Evolutionary conservation across 148 eudicot genomes (phyloP), one percentile per base, ranked within the genome.

Genomic region (Persicaria tinctoria): DNA sequence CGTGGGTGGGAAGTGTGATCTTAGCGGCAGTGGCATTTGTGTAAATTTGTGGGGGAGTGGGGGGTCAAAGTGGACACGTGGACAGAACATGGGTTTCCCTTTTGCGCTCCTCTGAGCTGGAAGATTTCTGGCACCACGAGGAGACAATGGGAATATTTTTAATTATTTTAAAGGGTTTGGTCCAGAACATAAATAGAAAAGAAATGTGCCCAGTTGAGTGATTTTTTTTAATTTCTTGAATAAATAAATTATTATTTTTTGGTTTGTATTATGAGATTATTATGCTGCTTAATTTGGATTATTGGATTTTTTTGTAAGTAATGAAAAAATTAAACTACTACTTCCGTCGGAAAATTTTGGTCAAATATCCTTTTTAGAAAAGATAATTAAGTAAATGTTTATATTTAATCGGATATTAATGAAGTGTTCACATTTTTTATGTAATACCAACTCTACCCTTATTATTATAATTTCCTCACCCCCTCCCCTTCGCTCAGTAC

Each of bases 1-100:
- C 71, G 47, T 72, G 53, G 51, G 81, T 70, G 13, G 56, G 83
- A 17, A 68, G 82, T 12, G 54, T 88, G 80, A 74, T 75, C n/a
- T 75, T 70, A 60, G 75, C 74, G 16, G 78, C 64, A 46, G 57
- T 83, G 74, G 87, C 81, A 6, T 72, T 79, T 23, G 66, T 87
- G 82, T 86, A 76, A 77, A 79, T 76, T 56, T 46, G 54, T 46
- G 73, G 51, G 54, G 17, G 44, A 12, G 44, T 45, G 17, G 48
- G 17, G n/a, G 41, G 41, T 72, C 59, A 72, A 17, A 23, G 20
- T 8, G 17, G 57, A 51, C 57, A 72, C 74, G 74, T 72, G 74
- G 55, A 72, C 8, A 51, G 74, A 51, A 72, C 45, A 72, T 47
- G 74, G 55, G 74, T 70, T 17, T 27, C 18, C 5, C 17, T 47